Conservation (phyloP, 2,329 filamentous ascomycete species). For the Microascus cirrosus region DNA sequence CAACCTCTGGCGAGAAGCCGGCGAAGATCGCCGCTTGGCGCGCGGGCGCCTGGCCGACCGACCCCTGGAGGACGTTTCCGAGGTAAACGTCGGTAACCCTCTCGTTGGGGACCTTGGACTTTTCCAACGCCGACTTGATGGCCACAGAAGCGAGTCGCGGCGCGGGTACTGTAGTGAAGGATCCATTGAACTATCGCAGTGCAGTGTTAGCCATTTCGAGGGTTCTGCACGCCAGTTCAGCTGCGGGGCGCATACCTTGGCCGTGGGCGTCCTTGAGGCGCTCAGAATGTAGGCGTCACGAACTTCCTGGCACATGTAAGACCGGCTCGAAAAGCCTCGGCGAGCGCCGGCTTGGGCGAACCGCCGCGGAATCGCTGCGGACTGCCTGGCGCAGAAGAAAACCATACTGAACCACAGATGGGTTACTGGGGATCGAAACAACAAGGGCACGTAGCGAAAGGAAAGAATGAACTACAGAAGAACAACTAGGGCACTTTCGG, state of each 20-base stretch:
- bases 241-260: constrained; percentile 50
- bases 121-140: constrained; percentile 82
- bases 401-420: not conserved
- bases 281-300: constrained; percentile 91
- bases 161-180: constrained; percentile 71
- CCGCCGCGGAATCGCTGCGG: constrained; percentile 21
- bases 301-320: constrained; percentile 50
- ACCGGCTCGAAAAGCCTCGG: constrained; percentile 29
- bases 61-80: constrained; percentile 84
- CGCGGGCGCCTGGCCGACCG: constrained; percentile 80
- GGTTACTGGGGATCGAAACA: not conserved
- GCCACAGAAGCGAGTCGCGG: constrained; percentile 82
- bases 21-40: constrained; percentile 85
- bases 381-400: constrained; percentile 21
- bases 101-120: constrained; percentile 69
- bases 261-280: constrained; percentile 79
- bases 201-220: not conserved
- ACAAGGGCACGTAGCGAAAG: not conserved
- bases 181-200: constrained; percentile 72
- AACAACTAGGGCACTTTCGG: not conserved
- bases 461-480: not conserved
- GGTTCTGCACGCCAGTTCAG: no score
- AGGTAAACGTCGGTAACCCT: constrained; percentile 92
- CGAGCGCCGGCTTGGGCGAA: not conserved
- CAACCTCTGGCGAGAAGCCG: constrained; percentile 67